Evolutionary conservation across 2,329 filamentous ascomycete genomes (phyloP).

Genomic region (Ceratocystis cubensis): DNA sequence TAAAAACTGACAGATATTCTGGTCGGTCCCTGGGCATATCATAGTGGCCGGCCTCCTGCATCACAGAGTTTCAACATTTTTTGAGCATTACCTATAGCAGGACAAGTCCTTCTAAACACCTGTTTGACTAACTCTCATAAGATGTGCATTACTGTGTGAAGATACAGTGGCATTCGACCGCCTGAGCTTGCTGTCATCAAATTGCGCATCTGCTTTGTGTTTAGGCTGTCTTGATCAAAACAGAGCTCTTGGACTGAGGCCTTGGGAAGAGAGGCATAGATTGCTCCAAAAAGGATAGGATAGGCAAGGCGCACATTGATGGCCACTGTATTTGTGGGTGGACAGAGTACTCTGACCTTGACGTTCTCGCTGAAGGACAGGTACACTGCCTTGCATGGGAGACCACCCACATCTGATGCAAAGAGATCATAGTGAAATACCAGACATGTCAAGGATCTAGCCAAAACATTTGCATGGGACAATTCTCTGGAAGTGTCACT

Average conservation of each 20-base stretch:
- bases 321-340: not conserved
- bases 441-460: not conserved
- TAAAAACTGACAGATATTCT: no score
- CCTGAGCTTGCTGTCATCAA: not conserved
- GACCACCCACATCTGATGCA: not conserved
- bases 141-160: not conserved
- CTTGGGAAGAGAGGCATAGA: not conserved
- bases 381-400: not conserved
- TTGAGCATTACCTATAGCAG: no score
- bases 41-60: no score
- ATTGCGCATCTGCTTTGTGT: not conserved
- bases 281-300: not conserved
- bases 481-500: no score
- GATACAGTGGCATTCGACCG: not conserved
- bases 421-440: not conserved
- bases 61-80: no score
- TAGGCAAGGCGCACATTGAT: not conserved
- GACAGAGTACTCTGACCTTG: not conserved
- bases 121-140: not conserved
- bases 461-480: no score
- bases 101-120: no score
- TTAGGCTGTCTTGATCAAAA: not conserved
- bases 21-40: no score
- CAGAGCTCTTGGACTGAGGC: not conserved
- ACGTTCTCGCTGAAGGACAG: not conserved